phyloP scores from a whole-genome alignment of 352 stramenopile species.

The Plasmopara halstedii region DNA sequence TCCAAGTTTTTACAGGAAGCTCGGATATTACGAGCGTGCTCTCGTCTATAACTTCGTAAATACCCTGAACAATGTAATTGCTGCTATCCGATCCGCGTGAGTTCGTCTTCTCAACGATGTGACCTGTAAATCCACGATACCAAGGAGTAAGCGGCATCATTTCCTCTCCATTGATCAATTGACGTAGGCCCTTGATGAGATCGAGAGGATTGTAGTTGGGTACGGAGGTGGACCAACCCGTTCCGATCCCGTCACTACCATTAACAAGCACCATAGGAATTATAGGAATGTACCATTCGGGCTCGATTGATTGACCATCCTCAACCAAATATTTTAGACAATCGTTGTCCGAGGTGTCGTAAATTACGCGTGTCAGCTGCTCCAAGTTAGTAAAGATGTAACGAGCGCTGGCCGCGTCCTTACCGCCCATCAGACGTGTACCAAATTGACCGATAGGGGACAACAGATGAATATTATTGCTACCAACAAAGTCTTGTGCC shows the following conservation, averaged over 20 bases:
- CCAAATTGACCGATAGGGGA: slow-evolving; percentile 96
- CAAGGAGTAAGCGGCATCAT: slow-evolving; percentile 72
- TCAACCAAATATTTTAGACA: slow-evolving; percentile 89
- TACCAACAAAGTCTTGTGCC: slow-evolving; percentile 98
- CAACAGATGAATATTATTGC: slow-evolving; percentile 97
- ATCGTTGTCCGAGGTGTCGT: slow-evolving; percentile 86
- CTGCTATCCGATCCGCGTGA: slow-evolving; percentile 41
- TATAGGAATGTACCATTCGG: slow-evolving; percentile 91
- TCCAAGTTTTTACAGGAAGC: slow-evolving; percentile 95
- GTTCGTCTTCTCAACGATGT: slow-evolving; percentile 74
- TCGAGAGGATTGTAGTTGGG: slow-evolving; percentile 90
- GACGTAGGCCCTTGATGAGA: slow-evolving; percentile 73
- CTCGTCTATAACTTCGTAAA: slow-evolving; percentile 77
- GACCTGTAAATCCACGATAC: slow-evolving; percentile 88
- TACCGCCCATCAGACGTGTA: slow-evolving; percentile 94
- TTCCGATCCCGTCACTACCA: slow-evolving; percentile 95
- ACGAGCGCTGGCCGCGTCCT: slow-evolving; percentile 91
- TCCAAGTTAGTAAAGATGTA: slow-evolving; percentile 94
- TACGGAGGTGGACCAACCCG: slow-evolving; percentile 90
- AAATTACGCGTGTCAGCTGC: slow-evolving; percentile 73
- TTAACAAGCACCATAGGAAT: slow-evolving; percentile 97
- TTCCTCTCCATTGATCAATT: slow-evolving; percentile 56
- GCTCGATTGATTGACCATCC: slow-evolving; percentile 89
- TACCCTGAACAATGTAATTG: slow-evolving; percentile 81
- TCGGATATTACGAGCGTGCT: slow-evolving; percentile 93